These are phyloP conservation scores for Camillea tinctor DNA, from an alignment of 2,329 filamentous ascomycete genomes.

Conservation along the genomic window DNA sequence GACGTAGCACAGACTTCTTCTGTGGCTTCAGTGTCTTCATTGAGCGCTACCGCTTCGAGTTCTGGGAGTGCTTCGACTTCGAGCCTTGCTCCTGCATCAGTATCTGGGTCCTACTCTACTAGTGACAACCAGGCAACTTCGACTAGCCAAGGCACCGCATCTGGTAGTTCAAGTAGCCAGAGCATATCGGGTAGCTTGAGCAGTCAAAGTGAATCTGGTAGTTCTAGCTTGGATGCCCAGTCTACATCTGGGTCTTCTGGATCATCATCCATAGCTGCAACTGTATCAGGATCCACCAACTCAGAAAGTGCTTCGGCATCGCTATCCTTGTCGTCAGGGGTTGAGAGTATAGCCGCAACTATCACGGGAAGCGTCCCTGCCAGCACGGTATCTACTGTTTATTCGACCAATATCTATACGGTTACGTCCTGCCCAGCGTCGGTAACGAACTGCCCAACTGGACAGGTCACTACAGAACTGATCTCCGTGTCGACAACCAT, in stretches of 20 bases:
- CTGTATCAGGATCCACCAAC: not conserved
- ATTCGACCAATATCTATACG: conserved; percentile 30
- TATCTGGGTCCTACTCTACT: not conserved
- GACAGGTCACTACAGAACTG: conserved; percentile 26
- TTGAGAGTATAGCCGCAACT: conserved; percentile 3
- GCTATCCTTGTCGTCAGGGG: not conserved
- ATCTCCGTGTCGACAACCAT: conserved; percentile 25
- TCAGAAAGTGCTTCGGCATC: conserved; percentile 3
- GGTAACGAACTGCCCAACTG: conserved; percentile 27
- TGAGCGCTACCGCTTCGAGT: not conserved
- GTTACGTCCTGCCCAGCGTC: conserved; percentile 26
- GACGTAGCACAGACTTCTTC: conserved; percentile 3
- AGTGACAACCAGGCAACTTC: not conserved
- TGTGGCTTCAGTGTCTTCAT: not conserved
- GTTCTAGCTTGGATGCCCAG: not conserved
- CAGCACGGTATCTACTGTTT: conserved; percentile 24
- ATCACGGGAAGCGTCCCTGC: conserved; percentile 1
- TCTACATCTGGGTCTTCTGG: conserved; percentile 7
- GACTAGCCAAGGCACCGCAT: conserved; percentile 1
- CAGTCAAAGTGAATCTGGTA: not conserved
- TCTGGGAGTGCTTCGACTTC: not conserved
- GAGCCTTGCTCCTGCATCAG: not conserved
- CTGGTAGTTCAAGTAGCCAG: not conserved
- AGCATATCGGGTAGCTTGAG: not conserved
- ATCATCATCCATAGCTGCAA: not conserved